phyloP scores from a whole-genome alignment of 148 eudicot species.

The Diospyros lotus region DNA sequence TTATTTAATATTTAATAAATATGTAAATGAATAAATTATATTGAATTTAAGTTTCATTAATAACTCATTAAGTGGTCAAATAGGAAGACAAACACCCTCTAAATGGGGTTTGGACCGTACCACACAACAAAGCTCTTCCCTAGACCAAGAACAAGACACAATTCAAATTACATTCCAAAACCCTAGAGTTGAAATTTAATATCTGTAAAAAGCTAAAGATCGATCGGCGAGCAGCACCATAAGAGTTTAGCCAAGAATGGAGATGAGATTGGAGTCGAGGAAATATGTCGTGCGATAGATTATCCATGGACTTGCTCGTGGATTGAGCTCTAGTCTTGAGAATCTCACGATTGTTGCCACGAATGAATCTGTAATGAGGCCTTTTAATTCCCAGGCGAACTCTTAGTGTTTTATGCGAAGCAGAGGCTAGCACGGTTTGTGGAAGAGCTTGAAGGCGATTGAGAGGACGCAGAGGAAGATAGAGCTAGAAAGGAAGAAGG shows the following conservation, averaged over 20 bases:
- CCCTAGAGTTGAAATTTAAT: no score
- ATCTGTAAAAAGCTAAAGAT: no score
- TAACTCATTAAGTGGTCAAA: no score
- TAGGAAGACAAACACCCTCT: no score
- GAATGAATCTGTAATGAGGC: no score
- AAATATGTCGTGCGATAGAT: neutral
- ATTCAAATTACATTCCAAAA: no score
- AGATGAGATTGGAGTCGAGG: slow-evolving; percentile 6
- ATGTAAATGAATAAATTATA: no score
- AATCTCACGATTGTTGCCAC: neutral
- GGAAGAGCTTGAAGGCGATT: neutral
- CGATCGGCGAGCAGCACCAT: neutral
- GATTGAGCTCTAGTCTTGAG: neutral
- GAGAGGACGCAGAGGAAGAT: neutral
- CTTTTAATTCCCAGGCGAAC: neutral
- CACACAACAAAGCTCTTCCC: neutral
- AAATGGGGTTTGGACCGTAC: slow-evolving; percentile 3
- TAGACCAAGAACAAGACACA: neutral
- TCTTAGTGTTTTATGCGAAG: neutral
- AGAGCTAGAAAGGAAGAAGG: slow-evolving; percentile 1
- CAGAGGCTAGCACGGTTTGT: slow-evolving; percentile 3
- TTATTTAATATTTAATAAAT: no score
- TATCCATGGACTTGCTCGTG: neutral
- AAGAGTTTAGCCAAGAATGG: neutral
- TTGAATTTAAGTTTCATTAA: no score